Conservation (phyloP, 2,329 filamentous ascomycete genomes). For the Pseudopithomyces maydicus region DNA sequence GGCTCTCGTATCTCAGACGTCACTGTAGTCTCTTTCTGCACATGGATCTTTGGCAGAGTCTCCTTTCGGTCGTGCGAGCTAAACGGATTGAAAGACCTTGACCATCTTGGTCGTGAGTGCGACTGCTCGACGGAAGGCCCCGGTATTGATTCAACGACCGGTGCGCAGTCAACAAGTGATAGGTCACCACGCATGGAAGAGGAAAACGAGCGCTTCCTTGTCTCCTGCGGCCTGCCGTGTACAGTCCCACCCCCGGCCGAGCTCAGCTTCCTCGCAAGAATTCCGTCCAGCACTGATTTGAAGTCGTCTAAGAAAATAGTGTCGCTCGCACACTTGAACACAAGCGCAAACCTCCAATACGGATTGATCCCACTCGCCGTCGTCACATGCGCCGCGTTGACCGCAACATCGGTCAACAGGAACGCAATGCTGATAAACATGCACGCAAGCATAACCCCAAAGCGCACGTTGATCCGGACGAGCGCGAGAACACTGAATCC, state of each 20-base stretch:
- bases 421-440: constrained; percentile 41
- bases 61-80: constrained; percentile 6
- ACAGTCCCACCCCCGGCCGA: constrained; percentile 20
- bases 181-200: constrained; percentile 19
- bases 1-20: constrained; percentile 22
- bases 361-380: constrained; percentile 39
- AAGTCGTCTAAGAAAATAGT: constrained; percentile 45
- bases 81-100: constrained; percentile 20
- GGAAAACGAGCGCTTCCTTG: constrained; percentile 20
- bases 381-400: constrained; percentile 35
- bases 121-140: constrained; percentile 12
- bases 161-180: constrained; percentile 23
- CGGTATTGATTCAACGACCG: constrained; percentile 6
- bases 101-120: constrained; percentile 12
- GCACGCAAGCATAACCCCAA: constrained; percentile 41
- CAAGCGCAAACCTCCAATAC: constrained; percentile 42
- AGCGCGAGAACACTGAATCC: constrained; percentile 32
- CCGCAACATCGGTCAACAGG: constrained; percentile 34
- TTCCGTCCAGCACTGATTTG: constrained; percentile 42
- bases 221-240: constrained; percentile 10
- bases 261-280: constrained; percentile 32
- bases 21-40: constrained; percentile 28
- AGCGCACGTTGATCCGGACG: constrained; percentile 34
- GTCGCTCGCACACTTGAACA: constrained; percentile 44
- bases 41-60: constrained; percentile 26